Evolutionary conservation across 345 rosid species (phyloP).

Genomic region (Theobroma cacao): DNA sequence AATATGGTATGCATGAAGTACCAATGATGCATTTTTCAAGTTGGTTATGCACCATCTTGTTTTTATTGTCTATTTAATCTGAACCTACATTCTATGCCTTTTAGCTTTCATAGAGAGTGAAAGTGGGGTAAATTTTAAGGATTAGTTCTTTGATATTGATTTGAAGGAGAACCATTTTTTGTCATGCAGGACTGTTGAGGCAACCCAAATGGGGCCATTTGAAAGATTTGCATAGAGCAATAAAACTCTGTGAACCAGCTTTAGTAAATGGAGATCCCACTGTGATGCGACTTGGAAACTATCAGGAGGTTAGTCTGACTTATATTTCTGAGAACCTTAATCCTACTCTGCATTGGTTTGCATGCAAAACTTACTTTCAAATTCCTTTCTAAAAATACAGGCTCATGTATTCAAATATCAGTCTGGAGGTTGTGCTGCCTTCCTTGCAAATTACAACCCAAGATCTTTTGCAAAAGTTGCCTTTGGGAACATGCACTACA

Average conservation of each 20-base stretch:
- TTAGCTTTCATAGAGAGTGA: neutral
- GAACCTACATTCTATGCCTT: neutral
- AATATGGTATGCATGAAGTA: conserved; percentile 66
- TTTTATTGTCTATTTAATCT: neutral
- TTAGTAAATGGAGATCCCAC: conserved; percentile 66
- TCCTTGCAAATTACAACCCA: conserved; percentile 80
- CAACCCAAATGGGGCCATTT: conserved; percentile 99
- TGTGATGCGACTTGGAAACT: conserved; percentile 69
- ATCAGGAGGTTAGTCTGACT: conserved; percentile 67
- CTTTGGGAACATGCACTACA: conserved; percentile 73
- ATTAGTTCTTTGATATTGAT: conserved; percentile 3
- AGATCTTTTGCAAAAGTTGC: conserved; percentile 67
- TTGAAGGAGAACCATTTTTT: conserved; percentile 7
- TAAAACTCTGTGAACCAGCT: conserved; percentile 89
- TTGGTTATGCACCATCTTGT: neutral
- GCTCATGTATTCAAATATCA: conserved; percentile 82
- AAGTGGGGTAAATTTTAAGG: neutral
- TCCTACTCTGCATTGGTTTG: neutral
- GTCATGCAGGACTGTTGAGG: conserved; percentile 69
- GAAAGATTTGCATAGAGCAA: conserved; percentile 95
- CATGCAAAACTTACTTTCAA: neutral
- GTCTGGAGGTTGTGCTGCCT: conserved; percentile 89
- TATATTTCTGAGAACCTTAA: conserved; percentile 4
- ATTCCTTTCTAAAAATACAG: conserved; percentile 32
- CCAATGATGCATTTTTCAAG: neutral